Conservation (phyloP, 768 basidiomycete species). For the Tricholoma sp. region DNA sequence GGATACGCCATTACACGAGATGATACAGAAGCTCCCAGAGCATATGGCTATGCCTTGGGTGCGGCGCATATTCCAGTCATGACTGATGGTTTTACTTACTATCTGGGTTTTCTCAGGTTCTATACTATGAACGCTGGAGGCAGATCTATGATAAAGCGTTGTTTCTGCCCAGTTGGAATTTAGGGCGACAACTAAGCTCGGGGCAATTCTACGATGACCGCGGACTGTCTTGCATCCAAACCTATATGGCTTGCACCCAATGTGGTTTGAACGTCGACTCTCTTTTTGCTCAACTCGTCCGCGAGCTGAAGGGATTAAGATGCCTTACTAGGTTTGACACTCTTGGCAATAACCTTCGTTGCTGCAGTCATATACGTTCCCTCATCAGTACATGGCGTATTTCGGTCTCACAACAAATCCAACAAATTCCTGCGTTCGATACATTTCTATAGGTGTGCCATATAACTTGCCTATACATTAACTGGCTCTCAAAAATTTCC, state of each 20-base stretch:
- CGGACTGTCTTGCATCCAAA: neutral
- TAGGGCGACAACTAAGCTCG: neutral
- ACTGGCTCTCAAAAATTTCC: no score
- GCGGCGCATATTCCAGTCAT: neutral
- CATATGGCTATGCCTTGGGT: slow-evolving; percentile 2
- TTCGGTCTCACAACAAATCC: neutral
- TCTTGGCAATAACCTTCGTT: neutral
- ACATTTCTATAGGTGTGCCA: neutral
- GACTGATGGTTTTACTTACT: neutral
- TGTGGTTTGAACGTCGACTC: neutral
- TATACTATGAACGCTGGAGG: neutral
- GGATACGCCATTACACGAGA: neutral
- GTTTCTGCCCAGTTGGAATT: neutral
- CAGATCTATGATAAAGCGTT: neutral
- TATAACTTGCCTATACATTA: no score
- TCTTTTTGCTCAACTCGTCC: neutral
- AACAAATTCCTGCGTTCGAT: neutral
- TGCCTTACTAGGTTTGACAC: neutral
- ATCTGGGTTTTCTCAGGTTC: neutral
- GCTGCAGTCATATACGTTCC: neutral
- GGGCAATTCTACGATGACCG: neutral
- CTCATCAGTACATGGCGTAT: neutral
- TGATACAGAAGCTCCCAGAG: neutral
- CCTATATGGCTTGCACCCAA: neutral
- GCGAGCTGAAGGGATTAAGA: neutral